Base-by-base conservation (phyloP, 2,329 filamentous ascomycete species). In the Pseudogymnoascus sp. region DNA sequence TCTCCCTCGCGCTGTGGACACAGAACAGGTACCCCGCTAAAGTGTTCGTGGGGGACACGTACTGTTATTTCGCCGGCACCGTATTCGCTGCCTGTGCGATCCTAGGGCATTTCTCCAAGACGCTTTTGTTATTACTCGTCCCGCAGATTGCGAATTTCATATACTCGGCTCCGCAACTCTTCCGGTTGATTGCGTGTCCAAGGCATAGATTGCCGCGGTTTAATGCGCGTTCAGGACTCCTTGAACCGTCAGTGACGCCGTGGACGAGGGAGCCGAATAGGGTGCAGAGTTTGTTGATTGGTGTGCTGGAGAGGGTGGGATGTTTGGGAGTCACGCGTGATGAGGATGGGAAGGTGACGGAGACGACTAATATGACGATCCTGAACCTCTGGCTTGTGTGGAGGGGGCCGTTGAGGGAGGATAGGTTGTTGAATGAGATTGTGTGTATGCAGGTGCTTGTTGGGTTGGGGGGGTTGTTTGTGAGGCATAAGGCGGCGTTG, bases 51-150 rank as follows among this genome's bases (percentile, higher is more conserved):
- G 95, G 95, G 63, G 95, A 99, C 76, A 99, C 95, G 3, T 99
- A 97, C 82, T 99, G 95, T 82, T 99, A 99, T 78, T 97, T 99
- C 76, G 95, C 95, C 0, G 95, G 95, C 69, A 99, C 99, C 92
- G 90, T 97, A 40, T 99, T 99, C 74, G 95, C 93, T 62, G 93
- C 97, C 51, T 95, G 97, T 68, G 92, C 91, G 67, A 97, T 99
- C 72, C 83, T 97, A 62, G 95, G 95, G 23, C 95, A 99, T 78
- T 99, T 99, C 79, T 96, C 90, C 79, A 99, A 99, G 78, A 99
- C 95, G 0, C 83, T 99, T 54, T 83, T 96, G 63, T 83, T 99
- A 61, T 82, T 99, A 7, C 88, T 99, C 69, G 82, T 96, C 40
- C 95, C 95, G 12, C 95, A 99, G 77, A 89, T 96, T 70, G 92